These are phyloP conservation scores for Rubia peregrina DNA, from an alignment of 305 asterid genomes.

Conservation along the genomic window DNA sequence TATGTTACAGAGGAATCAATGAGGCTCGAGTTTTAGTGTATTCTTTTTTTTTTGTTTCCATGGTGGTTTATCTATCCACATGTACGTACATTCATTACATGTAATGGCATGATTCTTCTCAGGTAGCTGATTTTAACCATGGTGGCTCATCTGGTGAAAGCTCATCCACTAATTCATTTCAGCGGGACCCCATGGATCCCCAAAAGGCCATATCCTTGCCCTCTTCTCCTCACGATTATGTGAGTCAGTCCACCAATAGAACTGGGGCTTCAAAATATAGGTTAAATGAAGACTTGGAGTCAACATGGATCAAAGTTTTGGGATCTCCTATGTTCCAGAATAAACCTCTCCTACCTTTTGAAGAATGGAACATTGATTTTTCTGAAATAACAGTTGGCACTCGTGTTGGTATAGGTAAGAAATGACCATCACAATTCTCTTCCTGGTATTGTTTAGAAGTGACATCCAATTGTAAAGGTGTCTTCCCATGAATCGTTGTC, in stretches of 20 bases:
- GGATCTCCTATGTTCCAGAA: constrained; percentile 68
- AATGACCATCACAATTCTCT: constrained; percentile 1
- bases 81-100: not conserved
- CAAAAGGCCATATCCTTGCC: constrained; percentile 93
- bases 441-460: not conserved
- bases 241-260: constrained; percentile 51
- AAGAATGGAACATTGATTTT: constrained; percentile 94
- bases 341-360: constrained; percentile 81
- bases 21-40: not conserved
- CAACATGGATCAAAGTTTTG: constrained; percentile 84
- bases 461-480: not conserved
- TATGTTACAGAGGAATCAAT: not conserved
- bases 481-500: not conserved
- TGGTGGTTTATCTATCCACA: not conserved
- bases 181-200: constrained; percentile 49
- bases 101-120: not conserved
- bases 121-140: constrained; percentile 39
- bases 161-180: constrained; percentile 37
- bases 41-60: not conserved
- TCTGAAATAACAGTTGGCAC: constrained; percentile 87
- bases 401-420: constrained; percentile 95
- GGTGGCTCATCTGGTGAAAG: constrained; percentile 45
- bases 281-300: constrained; percentile 60
- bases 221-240: constrained; percentile 88
- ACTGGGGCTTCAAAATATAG: constrained; percentile 30